Evolutionary conservation across 1,284 basidiomycete species (phyloP), one percentile per base, ranked within the genome.

Genomic region (Ganoderma boninense): DNA sequence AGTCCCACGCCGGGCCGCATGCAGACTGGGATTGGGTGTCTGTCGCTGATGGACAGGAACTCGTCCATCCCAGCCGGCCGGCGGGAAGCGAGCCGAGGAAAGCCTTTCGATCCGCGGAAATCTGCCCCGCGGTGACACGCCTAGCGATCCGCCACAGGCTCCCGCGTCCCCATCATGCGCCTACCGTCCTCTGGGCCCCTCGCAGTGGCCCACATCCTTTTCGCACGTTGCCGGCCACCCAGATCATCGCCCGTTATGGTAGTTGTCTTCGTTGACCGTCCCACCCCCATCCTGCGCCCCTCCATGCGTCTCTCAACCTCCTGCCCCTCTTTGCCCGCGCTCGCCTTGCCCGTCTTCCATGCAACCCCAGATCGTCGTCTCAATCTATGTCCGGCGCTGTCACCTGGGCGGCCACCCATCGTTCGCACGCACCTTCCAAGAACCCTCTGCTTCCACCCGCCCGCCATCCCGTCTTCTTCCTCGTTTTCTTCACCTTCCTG

Each of bases 101-200:
- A 13, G 35, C 20, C 14, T 20, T 18, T 60, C 35, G 57, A 32
- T 60, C 57, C 57, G 57, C 57, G 57, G 57, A 40, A 35, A n/a
- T 23, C 57, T 60, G 57, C 57, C 57, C 57, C 57, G 57, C 57
- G 57, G 57, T 40, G 57, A 38, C 26, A 20, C 20, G 11, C 35
- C 8, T 40, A 60, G 57, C 35, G 57, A 60, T 60, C 57, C 57
- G 57, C 57, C 29, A 60, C 49, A 26, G 18, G 14, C 49, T 57
- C 16, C 14, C 18, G 6, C 32, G 13, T 29, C 57, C 57, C 16
- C 29, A 60, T 60, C 57, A 40, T 32, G 40, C 29, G 35, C 35
- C 23, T 35, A 35, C 57, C 35, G 29, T 4, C 16, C 29, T 11
- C 16, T 56, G 54, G 26, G 20, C n/a, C 46, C 46, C 46, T 49